These are phyloP conservation scores for Ajuga chamaepitys DNA, from an alignment of 257 asterid genomes.

Conservation along the genomic window DNA sequence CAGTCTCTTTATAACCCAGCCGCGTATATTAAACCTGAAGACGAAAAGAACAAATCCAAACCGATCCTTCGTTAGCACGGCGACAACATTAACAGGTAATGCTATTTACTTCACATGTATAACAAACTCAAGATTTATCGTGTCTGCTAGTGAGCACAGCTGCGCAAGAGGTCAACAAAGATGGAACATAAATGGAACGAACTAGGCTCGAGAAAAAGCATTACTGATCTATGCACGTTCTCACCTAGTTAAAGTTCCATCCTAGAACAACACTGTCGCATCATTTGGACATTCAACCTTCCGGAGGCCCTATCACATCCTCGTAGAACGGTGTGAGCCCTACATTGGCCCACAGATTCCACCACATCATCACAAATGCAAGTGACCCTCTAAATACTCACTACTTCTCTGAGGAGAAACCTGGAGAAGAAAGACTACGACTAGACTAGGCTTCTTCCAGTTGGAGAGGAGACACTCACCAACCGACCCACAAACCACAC, in stretches of 20 bases:
- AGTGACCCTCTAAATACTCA: background rate
- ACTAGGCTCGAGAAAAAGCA: background rate
- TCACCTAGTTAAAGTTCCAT: background rate
- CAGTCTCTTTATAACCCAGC: constrained; percentile 2
- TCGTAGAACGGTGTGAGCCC: background rate
- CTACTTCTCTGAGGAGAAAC: no score
- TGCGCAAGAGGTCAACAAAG: background rate
- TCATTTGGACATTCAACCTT: background rate
- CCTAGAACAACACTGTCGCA: background rate
- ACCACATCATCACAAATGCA: background rate
- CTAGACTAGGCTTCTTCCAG: no score
- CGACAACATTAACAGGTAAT: background rate
- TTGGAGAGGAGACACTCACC: no score
- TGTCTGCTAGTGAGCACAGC: background rate
- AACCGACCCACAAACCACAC: no score
- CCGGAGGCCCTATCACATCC: background rate
- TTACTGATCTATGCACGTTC: background rate
- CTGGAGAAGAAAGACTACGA: no score
- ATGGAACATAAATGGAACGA: background rate
- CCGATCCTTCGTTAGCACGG: constrained; percentile 1
- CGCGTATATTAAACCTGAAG: constrained; percentile 16
- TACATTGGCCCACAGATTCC: background rate
- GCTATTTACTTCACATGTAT: no score
- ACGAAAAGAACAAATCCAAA: background rate
- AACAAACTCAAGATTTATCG: no score